Evolutionary conservation across 1,284 basidiomycete species (phyloP), one percentile per base, ranked within the genome.

Genomic region (Caloboletus inedulis): DNA sequence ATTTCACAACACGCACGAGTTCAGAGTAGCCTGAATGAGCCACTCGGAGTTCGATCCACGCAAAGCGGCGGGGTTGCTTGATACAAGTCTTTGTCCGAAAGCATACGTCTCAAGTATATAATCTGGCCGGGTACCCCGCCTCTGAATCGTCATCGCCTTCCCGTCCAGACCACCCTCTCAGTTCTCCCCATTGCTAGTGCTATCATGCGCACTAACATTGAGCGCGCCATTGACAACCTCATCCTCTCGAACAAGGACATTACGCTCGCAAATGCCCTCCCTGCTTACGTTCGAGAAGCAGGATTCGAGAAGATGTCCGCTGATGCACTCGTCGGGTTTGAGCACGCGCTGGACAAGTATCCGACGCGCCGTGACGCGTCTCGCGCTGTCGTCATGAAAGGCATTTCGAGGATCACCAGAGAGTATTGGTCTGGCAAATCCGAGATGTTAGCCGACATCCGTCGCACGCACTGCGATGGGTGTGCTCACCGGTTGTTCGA

Each of bases 121-220:
- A 46, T 33, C 23, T 29, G 21, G 7, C 27, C 8, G 27, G 14
- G 13, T 23, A 21, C n/a, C 40, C 9, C 8, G 3, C 23, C 25
- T 39, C 7, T 27, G n/a, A 4, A 40, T 19, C 18, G 16, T 5
- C 16, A 31, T 16, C 27, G 7, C 13, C 21, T 30, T 21, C 12
- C 16, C 41, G 16, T 40, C 19, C 27, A 18, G 27, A n/a, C 41
- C 31, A 40, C 54, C 34, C 33, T 35, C 44, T 21, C 23, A 27
- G 8, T 34, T 14, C 12, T 30, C 39, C 40, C 16, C 6, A 9
- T 29, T 41, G 3, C n/a, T 23, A 46, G 13, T 43, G 21, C 13
- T 19, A 43, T 42, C 37, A 62, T 62, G 49, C 45, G 35, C n/a
- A 53, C 54, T 35, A 60, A 46, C 43, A 54, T 59, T 23, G 59